phyloP scores from a whole-genome alignment of 2,329 filamentous ascomycete species.

The Penicillium rolfsii region DNA sequence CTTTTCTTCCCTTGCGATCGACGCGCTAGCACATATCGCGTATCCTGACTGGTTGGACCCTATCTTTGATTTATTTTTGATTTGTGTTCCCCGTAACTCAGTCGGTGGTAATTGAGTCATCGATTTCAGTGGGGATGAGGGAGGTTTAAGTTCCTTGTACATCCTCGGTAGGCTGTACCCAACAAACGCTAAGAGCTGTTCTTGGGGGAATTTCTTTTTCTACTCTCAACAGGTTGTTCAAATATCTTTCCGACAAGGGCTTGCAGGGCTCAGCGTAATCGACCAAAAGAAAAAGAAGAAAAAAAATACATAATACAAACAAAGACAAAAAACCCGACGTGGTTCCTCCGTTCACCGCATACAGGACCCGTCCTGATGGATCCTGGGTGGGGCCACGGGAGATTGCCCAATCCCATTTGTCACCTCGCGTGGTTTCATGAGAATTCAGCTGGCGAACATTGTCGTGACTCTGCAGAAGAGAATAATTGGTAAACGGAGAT shows the following conservation, averaged over 20 bases:
- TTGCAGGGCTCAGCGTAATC: constrained; percentile 9
- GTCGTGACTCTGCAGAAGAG: constrained; percentile 8
- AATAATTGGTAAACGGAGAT: constrained; percentile 14
- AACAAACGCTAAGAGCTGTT: constrained; percentile 3
- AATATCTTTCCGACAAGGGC: not conserved
- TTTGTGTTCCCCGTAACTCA: constrained; percentile 1
- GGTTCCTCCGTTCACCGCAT: constrained; percentile 26
- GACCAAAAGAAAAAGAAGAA: not conserved
- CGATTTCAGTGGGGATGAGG: not conserved
- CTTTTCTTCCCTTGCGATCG: constrained; percentile 20
- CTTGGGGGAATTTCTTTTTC: not conserved
- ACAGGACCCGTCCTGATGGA: constrained; percentile 29
- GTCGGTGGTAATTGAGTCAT: constrained; percentile 7
- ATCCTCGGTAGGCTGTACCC: not conserved
- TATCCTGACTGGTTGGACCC: constrained; percentile 12
- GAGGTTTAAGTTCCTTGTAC: not conserved
- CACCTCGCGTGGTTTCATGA: constrained; percentile 33
- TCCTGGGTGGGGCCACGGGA: constrained; percentile 31
- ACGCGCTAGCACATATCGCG: constrained; percentile 16
- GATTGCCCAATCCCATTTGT: constrained; percentile 32
- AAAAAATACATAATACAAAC: not conserved
- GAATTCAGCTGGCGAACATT: constrained; percentile 16
- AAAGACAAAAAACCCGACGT: constrained; percentile 4
- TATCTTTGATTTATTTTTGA: not conserved
- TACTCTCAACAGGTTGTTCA: not conserved